Conservation (phyloP, 306 rosid genomes). For the Dryas drummondii region DNA sequence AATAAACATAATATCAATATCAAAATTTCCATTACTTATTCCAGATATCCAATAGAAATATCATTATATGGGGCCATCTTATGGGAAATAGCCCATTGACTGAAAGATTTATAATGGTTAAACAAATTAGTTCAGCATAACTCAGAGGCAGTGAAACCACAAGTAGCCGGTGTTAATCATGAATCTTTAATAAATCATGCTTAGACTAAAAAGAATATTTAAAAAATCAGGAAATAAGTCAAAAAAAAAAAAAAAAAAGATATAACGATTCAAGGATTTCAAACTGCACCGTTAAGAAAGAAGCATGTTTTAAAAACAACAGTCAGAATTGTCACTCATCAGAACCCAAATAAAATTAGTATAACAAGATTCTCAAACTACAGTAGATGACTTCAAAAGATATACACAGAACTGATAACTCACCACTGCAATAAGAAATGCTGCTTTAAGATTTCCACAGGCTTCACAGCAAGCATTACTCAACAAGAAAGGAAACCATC, state of each 20-base stretch:
- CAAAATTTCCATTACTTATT: background rate
- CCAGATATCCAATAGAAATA: background rate
- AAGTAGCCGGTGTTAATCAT: background rate
- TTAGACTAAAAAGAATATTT: background rate
- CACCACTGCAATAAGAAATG: slow-evolving; percentile 96
- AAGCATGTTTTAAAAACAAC: background rate
- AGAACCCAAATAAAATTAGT: background rate
- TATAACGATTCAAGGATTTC: background rate
- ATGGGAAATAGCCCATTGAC: background rate
- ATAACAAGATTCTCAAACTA: slow-evolving; percentile 3
- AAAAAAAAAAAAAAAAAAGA: background rate
- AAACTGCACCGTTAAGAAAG: background rate
- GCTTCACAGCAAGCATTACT: slow-evolving; percentile 96
- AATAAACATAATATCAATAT: background rate
- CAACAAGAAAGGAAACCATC: slow-evolving; percentile 95
- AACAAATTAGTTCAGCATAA: background rate
- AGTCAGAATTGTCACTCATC: background rate
- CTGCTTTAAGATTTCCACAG: slow-evolving; percentile 99
- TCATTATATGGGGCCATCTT: background rate
- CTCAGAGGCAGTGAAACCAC: background rate
- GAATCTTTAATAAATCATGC: background rate
- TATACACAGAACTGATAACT: slow-evolving; percentile 32
- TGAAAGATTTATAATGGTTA: background rate
- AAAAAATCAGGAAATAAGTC: slow-evolving; percentile 1
- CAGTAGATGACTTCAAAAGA: background rate